Evolutionary conservation across 306 rosid species (phyloP).

Genomic region (Malus domestica): ASM211411v1 NC_041790.1:37147001-37147500

Average conservation of each 20-base stretch:
- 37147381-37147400: slow-evolving; percentile 98
- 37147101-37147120: background rate
- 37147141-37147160: background rate
- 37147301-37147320: slow-evolving; percentile 98
- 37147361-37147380: slow-evolving; percentile 95
- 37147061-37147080: background rate
- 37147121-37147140: background rate
- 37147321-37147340: slow-evolving; percentile 87
- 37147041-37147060: background rate
- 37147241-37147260: slow-evolving; percentile 89
- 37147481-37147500: slow-evolving; percentile 97
- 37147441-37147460: slow-evolving; percentile 99
- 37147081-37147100: background rate
- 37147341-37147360: slow-evolving; percentile 99
- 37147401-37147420: slow-evolving; percentile 94
- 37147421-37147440: slow-evolving; percentile 95
- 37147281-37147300: slow-evolving; percentile 91
- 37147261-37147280: slow-evolving; percentile 95
- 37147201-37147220: slow-evolving; percentile 98
- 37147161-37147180: slow-evolving; percentile 15
- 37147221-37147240: slow-evolving; percentile 95
- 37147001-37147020: background rate
- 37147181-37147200: slow-evolving; percentile 33
- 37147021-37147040: background rate
- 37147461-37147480: slow-evolving; percentile 96